Percentiles rank a stretch among this genome's conserved stretches.
phyloP scores from a whole-genome alignment of 441 rosid genomes.

The Brassica hybrid region DNA sequence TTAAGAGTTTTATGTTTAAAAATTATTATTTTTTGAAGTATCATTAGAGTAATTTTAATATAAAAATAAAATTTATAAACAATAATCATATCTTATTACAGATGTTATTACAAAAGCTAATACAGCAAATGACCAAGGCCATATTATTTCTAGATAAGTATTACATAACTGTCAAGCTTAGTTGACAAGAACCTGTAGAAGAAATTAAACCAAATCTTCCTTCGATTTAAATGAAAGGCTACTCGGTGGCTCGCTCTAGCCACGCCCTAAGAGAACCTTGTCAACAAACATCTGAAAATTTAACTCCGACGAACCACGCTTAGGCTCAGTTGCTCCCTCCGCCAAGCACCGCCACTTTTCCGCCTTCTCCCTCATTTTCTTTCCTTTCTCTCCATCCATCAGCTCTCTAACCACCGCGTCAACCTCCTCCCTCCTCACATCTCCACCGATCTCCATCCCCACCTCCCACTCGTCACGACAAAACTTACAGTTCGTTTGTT shows the following conservation, averaged over 20 bases:
- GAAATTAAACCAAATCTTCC: too few relatives aligned
- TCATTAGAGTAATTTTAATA: too few relatives aligned
- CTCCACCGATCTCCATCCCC: not conserved
- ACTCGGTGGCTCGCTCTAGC: too few relatives aligned
- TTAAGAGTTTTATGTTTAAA: too few relatives aligned
- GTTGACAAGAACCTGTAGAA: too few relatives aligned
- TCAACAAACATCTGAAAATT: constrained; percentile 42
- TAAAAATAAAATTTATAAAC: too few relatives aligned
- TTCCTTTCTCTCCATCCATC: constrained; percentile 48
- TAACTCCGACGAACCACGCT: constrained; percentile 37
- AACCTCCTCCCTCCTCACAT: constrained; percentile 42
- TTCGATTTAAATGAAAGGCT: not conserved
- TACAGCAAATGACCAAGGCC: too few relatives aligned
- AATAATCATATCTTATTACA: too few relatives aligned
- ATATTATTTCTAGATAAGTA: too few relatives aligned
- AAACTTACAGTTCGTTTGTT: not conserved
- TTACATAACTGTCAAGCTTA: too few relatives aligned
- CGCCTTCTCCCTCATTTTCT: constrained; percentile 45
- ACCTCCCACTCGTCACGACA: not conserved
- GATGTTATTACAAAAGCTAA: too few relatives aligned
- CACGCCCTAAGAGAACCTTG: constrained; percentile 29
- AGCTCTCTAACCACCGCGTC: constrained; percentile 45
- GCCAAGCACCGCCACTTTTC: constrained; percentile 40
- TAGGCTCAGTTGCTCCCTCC: constrained; percentile 22
- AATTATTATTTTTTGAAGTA: too few relatives aligned